Evolutionary conservation across 2,329 filamentous ascomycete genomes (phyloP), one percentile per base, ranked within the genome.

Genomic region (Gremmenia infestans): DNA sequence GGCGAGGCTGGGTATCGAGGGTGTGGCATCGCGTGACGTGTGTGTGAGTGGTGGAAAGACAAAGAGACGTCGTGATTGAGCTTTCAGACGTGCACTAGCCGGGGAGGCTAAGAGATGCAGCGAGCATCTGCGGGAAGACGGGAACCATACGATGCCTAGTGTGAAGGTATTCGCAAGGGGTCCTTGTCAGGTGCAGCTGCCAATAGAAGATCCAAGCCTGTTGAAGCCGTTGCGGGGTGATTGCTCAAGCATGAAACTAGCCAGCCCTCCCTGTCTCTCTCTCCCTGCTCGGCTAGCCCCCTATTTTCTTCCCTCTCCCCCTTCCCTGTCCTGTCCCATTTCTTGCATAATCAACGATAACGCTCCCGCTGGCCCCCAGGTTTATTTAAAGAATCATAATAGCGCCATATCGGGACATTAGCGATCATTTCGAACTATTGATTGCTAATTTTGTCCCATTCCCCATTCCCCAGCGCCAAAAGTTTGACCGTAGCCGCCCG

Each of bases 381-480:
- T 55, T 52, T 65, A 65, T 65, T 65, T 63, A 65, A 65, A 65
- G 63, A 47, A 64, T 58, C 60, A 61, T 64, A 65, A 65, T 59
- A 61, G 60, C n/a, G 55, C 61, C 59, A 25, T 12, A 63, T 54
- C 7, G 45, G 53, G 60, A 39, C 49, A 50, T 56, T 60, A 54
- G 35, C 52, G 43, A 32, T 15, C 47, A 49, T 57, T 54, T 7
- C 35, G 17, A 49, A 58, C 52, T 61, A 61, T 61, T 57, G 57
- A 61, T 54, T 60, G 62, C 62, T 64, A 64, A 63, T 60, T 65
- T 61, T 42, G 58, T 57, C 50, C 11, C 53, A 47, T 56, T 59
- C 52, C 50, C 11, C 53, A 47, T 56, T 59, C 52, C 15, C 52
- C 57, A 53, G 37, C 53, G 48, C 43, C 36, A 39, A 57, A 48